A percentile compares a stretch with the other conserved stretches of the same genome.
phyloP scores from a whole-genome alignment of 2,329 filamentous ascomycete genomes.

The Epichloe sibirici region DNA sequence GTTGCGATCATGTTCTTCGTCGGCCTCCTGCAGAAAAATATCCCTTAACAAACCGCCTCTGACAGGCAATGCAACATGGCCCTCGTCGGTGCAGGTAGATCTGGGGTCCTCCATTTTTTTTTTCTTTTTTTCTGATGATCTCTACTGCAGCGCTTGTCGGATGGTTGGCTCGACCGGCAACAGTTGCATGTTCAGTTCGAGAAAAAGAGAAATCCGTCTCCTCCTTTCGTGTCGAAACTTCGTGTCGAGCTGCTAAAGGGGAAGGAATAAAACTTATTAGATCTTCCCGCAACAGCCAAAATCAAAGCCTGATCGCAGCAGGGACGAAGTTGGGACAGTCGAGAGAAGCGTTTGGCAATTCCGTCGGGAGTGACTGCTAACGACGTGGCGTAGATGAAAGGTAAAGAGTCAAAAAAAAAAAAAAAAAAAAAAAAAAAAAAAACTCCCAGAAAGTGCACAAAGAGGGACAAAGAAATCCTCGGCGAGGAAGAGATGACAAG shows the following conservation, averaged over 20 bases:
- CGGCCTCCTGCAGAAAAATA: conserved; percentile 6
- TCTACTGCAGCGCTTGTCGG: conserved; percentile 1
- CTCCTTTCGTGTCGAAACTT: background rate
- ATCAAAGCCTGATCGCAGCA: too few relatives aligned
- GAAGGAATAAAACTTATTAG: background rate
- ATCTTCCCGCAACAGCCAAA: background rate
- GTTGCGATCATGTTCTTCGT: background rate
- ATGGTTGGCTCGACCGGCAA: background rate
- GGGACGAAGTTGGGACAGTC: background rate
- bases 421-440: background rate
- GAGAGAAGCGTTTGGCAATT: background rate
- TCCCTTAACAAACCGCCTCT: conserved; percentile 3
- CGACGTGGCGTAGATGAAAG: background rate
- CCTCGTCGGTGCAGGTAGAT: conserved; percentile 1
- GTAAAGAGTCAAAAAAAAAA: too few relatives aligned
- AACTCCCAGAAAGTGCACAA: too few relatives aligned
- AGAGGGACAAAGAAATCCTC: background rate
- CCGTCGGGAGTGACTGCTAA: background rate
- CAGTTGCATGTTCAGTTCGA: conserved; percentile 6
- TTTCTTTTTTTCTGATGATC: background rate
- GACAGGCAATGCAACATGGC: conserved; percentile 3
- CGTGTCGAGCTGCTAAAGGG: background rate
- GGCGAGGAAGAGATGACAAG: background rate
- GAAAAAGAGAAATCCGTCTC: background rate
- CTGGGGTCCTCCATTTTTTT: conserved; percentile 5